Evolutionary conservation across 306 rosid species (phyloP), one percentile per base, ranked within the genome.

Genomic region (Acacia acuminata): DNA sequence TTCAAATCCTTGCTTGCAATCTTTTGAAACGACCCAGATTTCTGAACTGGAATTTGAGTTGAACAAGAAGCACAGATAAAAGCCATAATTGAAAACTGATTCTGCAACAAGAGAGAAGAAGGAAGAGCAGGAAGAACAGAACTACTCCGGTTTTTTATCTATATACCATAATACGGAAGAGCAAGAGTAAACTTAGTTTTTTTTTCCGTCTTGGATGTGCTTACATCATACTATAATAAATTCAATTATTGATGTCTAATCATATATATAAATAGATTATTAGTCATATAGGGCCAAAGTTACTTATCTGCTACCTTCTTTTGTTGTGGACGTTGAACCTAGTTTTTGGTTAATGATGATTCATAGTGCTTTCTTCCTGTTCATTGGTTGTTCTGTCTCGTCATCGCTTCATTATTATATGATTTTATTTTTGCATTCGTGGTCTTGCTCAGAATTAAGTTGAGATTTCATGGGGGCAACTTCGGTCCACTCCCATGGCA

Each of bases 11-110:
- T 86, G 81, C 47, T 81, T 58, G 86, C 65, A 82, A 92, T 84
- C 66, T 85, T 88, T n/a, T 74, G 25, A 64, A 84, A 74, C 55
- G 90, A 82, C 56, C 87, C 78, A 83, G 86, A 76, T 88, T 87
- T 92, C 79, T 84, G 85, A 86, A 85, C 63, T 81, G 93, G 76
- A 79, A 85, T 51, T 81, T 83, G 83, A 64, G 88, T 64, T 64
- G 86, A 85, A 77, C 84, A 84, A 72, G 63, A 84, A 72, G 63
- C 64, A 61, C 82, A 84, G 73, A 87, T 71, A 78, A 77, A 73
- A 73, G 99, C 94, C 99, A 96, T 95, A 96, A 94, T 91, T 72
- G 89, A 74, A 24, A 25, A 83, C 65, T 71, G 68, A 60, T 66
- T 80, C 74, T 19, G 11, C 72, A 81, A 83, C 72, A 77, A 75